Conservation (phyloP, 2,329 filamentous ascomycete species). For the Pseudogymnoascus sp. region DNA sequence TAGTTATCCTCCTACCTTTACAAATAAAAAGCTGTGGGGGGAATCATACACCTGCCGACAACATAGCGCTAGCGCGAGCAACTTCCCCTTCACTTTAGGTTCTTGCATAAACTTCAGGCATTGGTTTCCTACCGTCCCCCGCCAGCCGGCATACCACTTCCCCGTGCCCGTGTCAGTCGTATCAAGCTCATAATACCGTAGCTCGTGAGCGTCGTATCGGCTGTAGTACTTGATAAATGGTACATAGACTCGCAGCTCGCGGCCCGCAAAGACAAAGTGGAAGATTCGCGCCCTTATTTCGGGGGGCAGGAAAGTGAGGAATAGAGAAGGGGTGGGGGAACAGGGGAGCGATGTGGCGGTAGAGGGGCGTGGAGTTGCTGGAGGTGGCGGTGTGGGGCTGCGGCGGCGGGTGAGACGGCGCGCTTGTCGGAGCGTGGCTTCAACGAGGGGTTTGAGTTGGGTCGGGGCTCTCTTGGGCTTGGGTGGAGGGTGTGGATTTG, state of each 20-base stretch:
- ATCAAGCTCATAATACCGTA: too few species aligned
- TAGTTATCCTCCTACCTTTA: neutral
- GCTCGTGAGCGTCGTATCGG: too few species aligned
- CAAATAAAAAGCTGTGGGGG: neutral
- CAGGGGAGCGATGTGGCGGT: neutral
- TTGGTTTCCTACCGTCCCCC: neutral
- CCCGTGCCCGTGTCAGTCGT: too few species aligned
- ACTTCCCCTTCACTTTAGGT: neutral
- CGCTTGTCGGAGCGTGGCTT: neutral
- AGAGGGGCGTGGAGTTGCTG: neutral
- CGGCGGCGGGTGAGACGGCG: neutral
- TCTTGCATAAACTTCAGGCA: neutral
- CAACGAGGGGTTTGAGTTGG: neutral
- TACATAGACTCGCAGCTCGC: neutral
- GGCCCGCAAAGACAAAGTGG: neutral
- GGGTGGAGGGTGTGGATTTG: neutral
- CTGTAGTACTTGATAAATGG: too few species aligned
- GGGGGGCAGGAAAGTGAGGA: neutral
- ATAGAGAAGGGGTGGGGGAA: neutral
- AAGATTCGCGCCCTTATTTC: neutral
- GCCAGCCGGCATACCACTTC: neutral
- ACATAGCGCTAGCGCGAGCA: neutral
- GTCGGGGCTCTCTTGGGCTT: neutral
- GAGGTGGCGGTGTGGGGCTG: neutral
- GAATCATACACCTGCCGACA: neutral